Evolutionary conservation across 139 green algal species (phyloP).

Genomic region (Chlamydomonas sp.): DNA sequence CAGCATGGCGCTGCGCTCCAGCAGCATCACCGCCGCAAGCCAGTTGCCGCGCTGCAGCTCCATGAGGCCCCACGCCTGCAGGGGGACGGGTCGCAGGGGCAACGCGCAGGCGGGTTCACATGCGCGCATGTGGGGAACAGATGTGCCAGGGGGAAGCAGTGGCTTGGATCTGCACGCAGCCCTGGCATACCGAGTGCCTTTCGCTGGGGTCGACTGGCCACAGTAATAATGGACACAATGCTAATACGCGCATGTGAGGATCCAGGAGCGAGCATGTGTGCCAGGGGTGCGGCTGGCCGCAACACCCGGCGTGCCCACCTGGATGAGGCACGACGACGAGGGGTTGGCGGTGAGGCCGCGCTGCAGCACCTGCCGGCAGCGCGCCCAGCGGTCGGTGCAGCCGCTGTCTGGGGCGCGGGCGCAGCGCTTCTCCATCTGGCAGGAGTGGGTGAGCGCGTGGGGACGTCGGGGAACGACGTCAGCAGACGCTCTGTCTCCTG

Average conservation of each 20-base stretch:
- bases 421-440: conserved; percentile 41
- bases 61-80: conserved; percentile 82
- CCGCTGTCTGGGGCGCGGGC: background rate
- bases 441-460: background rate
- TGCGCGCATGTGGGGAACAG: background rate
- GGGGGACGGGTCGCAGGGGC: too few relatives aligned
- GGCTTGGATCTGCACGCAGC: too few relatives aligned
- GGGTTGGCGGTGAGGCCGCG: conserved; percentile 72
- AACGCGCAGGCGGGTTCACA: background rate
- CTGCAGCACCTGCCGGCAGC: conserved; percentile 68
- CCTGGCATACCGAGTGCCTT: too few relatives aligned
- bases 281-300: background rate
- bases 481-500: background rate
- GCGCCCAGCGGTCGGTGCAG: conserved; percentile 23
- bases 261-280: background rate
- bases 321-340: conserved; percentile 56
- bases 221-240: too few relatives aligned
- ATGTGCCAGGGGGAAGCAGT: too few relatives aligned
- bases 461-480: conserved; percentile 59
- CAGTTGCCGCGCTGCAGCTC: conserved; percentile 83
- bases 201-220: too few relatives aligned
- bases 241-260: too few relatives aligned
- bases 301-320: conserved; percentile 42
- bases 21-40: conserved; percentile 69
- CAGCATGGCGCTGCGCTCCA: conserved; percentile 61